Conservation (phyloP, 345 rosid genomes). For the Hevea brasiliensis region DNA sequence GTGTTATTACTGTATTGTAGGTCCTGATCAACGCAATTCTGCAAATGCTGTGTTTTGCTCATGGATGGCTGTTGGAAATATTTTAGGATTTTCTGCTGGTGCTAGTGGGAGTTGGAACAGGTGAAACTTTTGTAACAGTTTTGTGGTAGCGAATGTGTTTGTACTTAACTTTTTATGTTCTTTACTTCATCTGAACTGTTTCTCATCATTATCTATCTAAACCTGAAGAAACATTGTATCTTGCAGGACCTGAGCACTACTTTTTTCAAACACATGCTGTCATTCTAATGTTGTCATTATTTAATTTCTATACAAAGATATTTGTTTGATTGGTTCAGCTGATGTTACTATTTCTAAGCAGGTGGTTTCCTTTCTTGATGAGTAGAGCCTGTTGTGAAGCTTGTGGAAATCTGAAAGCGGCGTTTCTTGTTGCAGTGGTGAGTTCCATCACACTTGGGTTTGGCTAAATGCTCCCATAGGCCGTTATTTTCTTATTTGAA, state of each 20-base stretch:
- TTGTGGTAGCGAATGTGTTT: conserved; percentile 1
- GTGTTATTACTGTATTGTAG: conserved; percentile 35
- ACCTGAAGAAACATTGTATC: background rate
- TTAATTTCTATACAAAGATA: background rate
- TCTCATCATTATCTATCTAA: background rate
- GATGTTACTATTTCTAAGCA: conserved; percentile 36
- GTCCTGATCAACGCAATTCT: conserved; percentile 89
- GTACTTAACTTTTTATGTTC: background rate
- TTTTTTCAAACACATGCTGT: background rate
- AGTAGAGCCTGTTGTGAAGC: conserved; percentile 95
- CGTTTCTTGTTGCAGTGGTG: conserved; percentile 93
- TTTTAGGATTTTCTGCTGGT: conserved; percentile 97
- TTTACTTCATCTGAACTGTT: background rate
- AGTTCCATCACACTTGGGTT: conserved; percentile 22
- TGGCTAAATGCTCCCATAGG: background rate
- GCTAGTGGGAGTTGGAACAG: conserved; percentile 92
- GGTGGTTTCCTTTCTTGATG: conserved; percentile 97
- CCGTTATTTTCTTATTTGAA: background rate
- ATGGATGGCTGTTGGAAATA: conserved; percentile 98
- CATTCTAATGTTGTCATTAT: background rate
- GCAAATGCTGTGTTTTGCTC: conserved; percentile 93
- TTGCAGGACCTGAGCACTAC: conserved; percentile 9
- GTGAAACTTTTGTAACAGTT: conserved; percentile 38
- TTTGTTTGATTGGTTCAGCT: conserved; percentile 19
- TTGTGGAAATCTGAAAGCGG: conserved; percentile 96